Evolutionary conservation across 1,139 yeast species (phyloP).

Genomic region (Sugiyamaella japonica): DNA sequence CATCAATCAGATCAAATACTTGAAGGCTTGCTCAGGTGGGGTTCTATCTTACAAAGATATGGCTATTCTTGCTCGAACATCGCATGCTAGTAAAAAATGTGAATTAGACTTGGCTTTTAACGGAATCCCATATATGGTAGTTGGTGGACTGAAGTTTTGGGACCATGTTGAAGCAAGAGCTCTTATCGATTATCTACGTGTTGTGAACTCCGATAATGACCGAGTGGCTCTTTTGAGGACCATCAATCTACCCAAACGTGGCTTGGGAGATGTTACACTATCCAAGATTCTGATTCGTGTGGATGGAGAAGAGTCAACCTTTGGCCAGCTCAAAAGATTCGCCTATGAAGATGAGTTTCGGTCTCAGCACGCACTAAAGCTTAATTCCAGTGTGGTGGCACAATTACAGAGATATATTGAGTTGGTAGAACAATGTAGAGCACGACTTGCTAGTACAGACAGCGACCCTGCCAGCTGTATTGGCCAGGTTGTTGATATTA

Average conservation of each 20-base stretch:
- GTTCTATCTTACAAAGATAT: slow-evolving; percentile 54
- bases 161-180: slow-evolving; percentile 67
- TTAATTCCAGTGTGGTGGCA: not conserved
- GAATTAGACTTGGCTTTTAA: slow-evolving; percentile 60
- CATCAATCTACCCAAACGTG: slow-evolving; percentile 61
- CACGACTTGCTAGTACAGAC: slow-evolving; percentile 19
- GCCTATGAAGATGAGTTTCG: slow-evolving; percentile 10
- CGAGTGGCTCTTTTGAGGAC: slow-evolving; percentile 59
- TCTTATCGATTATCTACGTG: slow-evolving; percentile 63
- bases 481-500: slow-evolving; percentile 6
- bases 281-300: slow-evolving; percentile 28
- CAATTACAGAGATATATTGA: slow-evolving; percentile 39
- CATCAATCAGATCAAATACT: slow-evolving; percentile 50
- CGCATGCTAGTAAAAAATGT: slow-evolving; percentile 55
- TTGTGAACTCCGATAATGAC: slow-evolving; percentile 58
- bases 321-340: slow-evolving; percentile 17
- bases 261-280: slow-evolving; percentile 65
- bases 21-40: slow-evolving; percentile 31
- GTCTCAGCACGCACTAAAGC: slow-evolving; percentile 7
- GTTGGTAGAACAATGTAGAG: slow-evolving; percentile 40
- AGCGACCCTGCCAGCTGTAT: slow-evolving; percentile 8
- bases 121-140: slow-evolving; percentile 62
- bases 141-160: slow-evolving; percentile 79
- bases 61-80: slow-evolving; percentile 68
- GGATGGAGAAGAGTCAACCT: slow-evolving; percentile 8